A percentile compares a stretch with the other conserved stretches of the same genome.
phyloP scores from a whole-genome alignment of 2,329 filamentous ascomycete genomes.

The Aphanocladium album region DNA sequence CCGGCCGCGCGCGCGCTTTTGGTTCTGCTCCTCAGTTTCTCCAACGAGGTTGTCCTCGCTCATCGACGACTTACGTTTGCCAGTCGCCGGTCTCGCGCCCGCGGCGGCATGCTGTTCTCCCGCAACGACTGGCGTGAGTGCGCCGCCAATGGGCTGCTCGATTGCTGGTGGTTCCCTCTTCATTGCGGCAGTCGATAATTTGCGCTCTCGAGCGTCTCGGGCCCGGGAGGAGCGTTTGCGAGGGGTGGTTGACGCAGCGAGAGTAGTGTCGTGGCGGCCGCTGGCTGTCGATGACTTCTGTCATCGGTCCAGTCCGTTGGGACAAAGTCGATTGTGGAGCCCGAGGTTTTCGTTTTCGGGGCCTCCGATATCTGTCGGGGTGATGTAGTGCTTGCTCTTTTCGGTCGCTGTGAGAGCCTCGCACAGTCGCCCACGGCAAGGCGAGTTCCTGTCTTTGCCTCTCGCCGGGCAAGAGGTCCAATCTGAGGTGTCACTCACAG shows the following conservation, averaged over 20 bases:
- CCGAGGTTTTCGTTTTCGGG: not conserved
- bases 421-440: not conserved
- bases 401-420: not conserved
- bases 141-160: not conserved
- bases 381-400: not conserved
- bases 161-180: slow-evolving; percentile 2
- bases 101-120: not conserved
- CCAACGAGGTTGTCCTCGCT: slow-evolving; percentile 13
- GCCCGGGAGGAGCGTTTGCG: not conserved
- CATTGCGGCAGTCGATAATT: not conserved
- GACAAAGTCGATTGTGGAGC: not conserved
- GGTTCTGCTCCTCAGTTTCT: slow-evolving; percentile 40
- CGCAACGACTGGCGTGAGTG: not conserved
- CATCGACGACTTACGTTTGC: slow-evolving; percentile 22
- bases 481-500: not conserved
- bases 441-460: not conserved
- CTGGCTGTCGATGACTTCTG: not conserved
- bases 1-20: slow-evolving; percentile 63
- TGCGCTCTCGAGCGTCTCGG: not conserved
- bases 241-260: not conserved
- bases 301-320: not conserved
- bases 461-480: not conserved
- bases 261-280: not conserved
- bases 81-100: not conserved
- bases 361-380: not conserved